phyloP scores from a whole-genome alignment of 1,284 basidiomycete genomes.

The Apiotrichum sp. region DNA sequence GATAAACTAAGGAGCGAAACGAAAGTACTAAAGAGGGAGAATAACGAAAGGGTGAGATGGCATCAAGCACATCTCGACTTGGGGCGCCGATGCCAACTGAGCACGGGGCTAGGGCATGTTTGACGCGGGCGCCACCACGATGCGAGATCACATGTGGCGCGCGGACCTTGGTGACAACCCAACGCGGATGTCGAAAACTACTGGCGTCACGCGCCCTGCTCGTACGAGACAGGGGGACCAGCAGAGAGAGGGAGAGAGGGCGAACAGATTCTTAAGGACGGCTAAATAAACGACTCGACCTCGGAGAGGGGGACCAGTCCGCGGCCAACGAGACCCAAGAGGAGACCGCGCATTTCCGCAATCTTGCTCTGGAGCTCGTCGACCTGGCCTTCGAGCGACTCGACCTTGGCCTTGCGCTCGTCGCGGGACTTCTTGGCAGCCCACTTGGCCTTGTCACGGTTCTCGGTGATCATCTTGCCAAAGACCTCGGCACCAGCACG shows the following conservation, averaged over 20 bases:
- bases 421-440: conserved; percentile 40
- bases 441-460: conserved; percentile 39
- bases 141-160: neutral
- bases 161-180: conserved; percentile 5
- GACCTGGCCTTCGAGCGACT: conserved; percentile 31
- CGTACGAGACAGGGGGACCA: neutral
- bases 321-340: conserved; percentile 24
- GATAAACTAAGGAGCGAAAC: conserved; percentile 3
- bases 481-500: conserved; percentile 26
- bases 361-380: conserved; percentile 24
- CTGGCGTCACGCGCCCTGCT: neutral
- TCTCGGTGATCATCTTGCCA: conserved; percentile 36
- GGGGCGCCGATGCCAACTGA: neutral
- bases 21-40: neutral
- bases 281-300: conserved; percentile 20
- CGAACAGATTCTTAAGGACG: neutral
- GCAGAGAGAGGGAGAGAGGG: neutral
- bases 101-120: neutral
- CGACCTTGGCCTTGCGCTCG: conserved; percentile 36
- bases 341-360: conserved; percentile 21
- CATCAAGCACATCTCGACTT: neutral
- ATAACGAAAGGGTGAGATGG: neutral
- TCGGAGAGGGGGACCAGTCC: conserved; percentile 25
- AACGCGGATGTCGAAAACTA: conserved; percentile 5
- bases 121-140: neutral